A percentile compares a stretch with the other conserved stretches of the same genome.
phyloP scores from a whole-genome alignment of 257 asterid species.

The Primulina huaijiensis region DNA sequence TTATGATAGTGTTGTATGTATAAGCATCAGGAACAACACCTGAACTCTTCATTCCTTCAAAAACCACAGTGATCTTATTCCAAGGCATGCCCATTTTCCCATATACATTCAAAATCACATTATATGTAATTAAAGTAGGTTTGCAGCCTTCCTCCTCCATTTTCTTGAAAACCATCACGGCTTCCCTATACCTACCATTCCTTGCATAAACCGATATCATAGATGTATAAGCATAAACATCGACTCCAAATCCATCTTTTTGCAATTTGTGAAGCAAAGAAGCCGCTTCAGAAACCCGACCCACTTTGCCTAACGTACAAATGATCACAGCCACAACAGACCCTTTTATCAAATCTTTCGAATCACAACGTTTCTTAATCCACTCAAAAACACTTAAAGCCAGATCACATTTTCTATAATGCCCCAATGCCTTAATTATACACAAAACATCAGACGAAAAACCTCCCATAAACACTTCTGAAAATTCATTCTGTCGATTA shows the following conservation, averaged over 20 bases:
- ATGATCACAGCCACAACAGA: slow-evolving; percentile 71
- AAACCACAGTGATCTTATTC: slow-evolving; percentile 55
- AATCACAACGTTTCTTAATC: slow-evolving; percentile 42
- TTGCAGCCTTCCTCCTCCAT: slow-evolving; percentile 90
- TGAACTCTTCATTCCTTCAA: slow-evolving; percentile 65
- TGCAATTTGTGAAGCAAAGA: slow-evolving; percentile 58
- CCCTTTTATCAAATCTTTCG: slow-evolving; percentile 45
- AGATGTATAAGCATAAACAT: slow-evolving; percentile 80
- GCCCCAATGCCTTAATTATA: slow-evolving; percentile 66
- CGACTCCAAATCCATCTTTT: slow-evolving; percentile 60
- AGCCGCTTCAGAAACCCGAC: slow-evolving; percentile 59
- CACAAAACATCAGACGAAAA: slow-evolving; percentile 48
- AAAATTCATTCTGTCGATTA: slow-evolving; percentile 18
- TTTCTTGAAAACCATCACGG: slow-evolving; percentile 65
- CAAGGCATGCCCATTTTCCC: slow-evolving; percentile 99
- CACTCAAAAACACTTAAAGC: slow-evolving; percentile 69
- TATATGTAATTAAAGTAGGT: slow-evolving; percentile 84
- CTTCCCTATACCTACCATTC: slow-evolving; percentile 73
- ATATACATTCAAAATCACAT: slow-evolving; percentile 76
- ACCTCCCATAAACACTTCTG: slow-evolving; percentile 33
- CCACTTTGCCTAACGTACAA: slow-evolving; percentile 70
- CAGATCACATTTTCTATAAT: slow-evolving; percentile 57
- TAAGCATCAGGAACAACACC: slow-evolving; percentile 75
- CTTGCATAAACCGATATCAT: slow-evolving; percentile 58
- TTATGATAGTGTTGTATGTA: slow-evolving; percentile 82